A percentile compares a stretch with the other conserved stretches of the same genome.
Evolutionary conservation across 805 yeast species (phyloP).

Genomic region (Suhomyces tanzawaensis): DNA sequence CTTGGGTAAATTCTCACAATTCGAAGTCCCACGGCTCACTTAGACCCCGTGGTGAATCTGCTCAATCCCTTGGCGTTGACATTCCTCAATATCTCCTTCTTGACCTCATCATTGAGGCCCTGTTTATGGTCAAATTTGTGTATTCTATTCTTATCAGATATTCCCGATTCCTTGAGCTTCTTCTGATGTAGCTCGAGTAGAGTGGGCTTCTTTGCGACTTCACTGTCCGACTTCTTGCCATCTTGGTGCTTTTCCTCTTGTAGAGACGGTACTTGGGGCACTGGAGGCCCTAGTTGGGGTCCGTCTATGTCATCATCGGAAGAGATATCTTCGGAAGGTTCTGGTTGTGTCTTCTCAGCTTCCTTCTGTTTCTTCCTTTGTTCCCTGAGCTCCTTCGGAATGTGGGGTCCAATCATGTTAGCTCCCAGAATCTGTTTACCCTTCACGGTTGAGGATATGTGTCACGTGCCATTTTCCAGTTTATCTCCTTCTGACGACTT

Average conservation of each 20-base stretch:
- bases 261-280: background rate
- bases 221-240: background rate
- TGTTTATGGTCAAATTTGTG: conserved; percentile 9
- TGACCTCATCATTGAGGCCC: conserved; percentile 10
- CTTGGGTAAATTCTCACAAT: background rate
- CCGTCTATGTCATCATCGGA: conserved; percentile 5
- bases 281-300: background rate
- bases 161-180: conserved; percentile 1
- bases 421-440: no score
- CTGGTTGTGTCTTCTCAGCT: background rate
- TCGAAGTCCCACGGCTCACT: no score
- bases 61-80: conserved; percentile 8
- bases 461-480: no score
- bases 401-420: conserved; percentile 4
- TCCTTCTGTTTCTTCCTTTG: background rate
- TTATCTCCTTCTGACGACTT: no score
- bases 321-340: background rate
- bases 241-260: conserved; percentile 1
- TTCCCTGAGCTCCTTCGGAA: conserved; percentile 3
- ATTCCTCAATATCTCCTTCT: conserved; percentile 10
- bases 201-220: background rate
- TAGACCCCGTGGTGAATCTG: conserved; percentile 9
- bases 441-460: no score
- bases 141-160: background rate
- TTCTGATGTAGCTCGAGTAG: conserved; percentile 3